These are phyloP conservation scores for Chlorencoelia australis DNA, from an alignment of 2,329 filamentous ascomycete species.

Conservation along the genomic window DNA sequence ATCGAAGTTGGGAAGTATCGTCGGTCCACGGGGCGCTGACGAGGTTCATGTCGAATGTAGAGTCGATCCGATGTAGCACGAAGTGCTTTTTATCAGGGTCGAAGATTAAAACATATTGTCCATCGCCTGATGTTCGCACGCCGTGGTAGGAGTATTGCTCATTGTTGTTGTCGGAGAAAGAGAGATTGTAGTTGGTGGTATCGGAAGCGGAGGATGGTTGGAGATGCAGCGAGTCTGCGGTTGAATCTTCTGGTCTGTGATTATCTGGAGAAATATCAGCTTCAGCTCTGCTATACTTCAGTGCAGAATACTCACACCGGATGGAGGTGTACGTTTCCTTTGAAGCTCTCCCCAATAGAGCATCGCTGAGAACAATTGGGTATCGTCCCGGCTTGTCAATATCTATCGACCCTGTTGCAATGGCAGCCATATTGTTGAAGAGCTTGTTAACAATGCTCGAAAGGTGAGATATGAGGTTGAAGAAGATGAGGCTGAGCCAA, in stretches of 20 bases:
- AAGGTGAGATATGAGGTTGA: not conserved
- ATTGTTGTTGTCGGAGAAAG: slow-evolving; percentile 41
- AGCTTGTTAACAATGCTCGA: not conserved
- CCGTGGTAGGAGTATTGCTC: slow-evolving; percentile 52
- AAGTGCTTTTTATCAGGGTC: slow-evolving; percentile 66
- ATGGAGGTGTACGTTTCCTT: slow-evolving; percentile 52
- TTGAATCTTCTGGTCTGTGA: slow-evolving; percentile 46
- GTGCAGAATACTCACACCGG: slow-evolving; percentile 37
- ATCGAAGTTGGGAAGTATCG: slow-evolving; percentile 52
- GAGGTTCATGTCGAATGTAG: slow-evolving; percentile 82
- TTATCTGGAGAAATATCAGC: slow-evolving; percentile 40
- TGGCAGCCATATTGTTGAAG: slow-evolving; percentile 4
- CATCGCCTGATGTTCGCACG: slow-evolving; percentile 43
- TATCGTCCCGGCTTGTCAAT: slow-evolving; percentile 52
- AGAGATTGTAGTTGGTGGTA: slow-evolving; percentile 35
- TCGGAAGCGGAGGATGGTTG: slow-evolving; percentile 34
- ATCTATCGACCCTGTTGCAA: slow-evolving; percentile 35
- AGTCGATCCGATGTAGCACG: slow-evolving; percentile 70
- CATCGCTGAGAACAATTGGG: slow-evolving; percentile 53
- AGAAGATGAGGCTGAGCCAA: not conserved
- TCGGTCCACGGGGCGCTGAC: slow-evolving; percentile 56
- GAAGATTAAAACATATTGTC: slow-evolving; percentile 62
- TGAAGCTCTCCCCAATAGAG: slow-evolving; percentile 43
- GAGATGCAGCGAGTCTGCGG: slow-evolving; percentile 37
- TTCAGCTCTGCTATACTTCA: not conserved